Base-by-base conservation (phyloP, 1,284 basidiomycete species). In the Clitocybe nebularis region DNA sequence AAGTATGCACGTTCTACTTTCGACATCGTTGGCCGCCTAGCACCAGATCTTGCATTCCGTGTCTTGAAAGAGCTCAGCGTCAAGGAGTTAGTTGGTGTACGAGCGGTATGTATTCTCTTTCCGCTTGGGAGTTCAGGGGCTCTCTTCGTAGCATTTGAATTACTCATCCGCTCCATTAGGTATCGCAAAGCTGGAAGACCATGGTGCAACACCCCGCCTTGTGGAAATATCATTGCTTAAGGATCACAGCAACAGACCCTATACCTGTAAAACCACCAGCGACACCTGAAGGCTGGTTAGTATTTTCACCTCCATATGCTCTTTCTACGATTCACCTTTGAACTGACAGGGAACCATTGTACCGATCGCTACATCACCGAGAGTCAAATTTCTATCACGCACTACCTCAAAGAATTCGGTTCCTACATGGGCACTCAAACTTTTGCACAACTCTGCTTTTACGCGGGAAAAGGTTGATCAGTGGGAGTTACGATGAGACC, bases 401-500 rank as follows among this genome's bases (percentile, higher is more conserved):
- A 0, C 68, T 90, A 0, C 86, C 90, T 0, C 90, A 93, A 62
- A 75, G 69, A 10, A 72, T 94, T 29, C 69, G 81, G 8, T 83
- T 91, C 69, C 71, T 94, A 38, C 75, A 79, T 32, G 92, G 90
- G 0, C 92, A 95, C 55, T 89, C 84, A 4, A 89, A 84, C 58
- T 94, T 93, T 59, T 90, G 89, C 50, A 95, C 92, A 0, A 89
- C 87, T 0, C 68, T 95, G 26, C 72, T 91, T 22, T 65, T 94
- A 25, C 73, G 81, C 45, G 89, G 84, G 28, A 84, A 87, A 55
- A 71, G 84, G 10, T 71, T 95, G 26, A 89, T 94, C 49, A 91
- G 86, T 50, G 92, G 91, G 11, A 89, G 84, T 32, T 93, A 93
- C 56, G 92, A 94, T 49, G 91, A 93, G 65, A 91, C 87, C 0